phyloP scores from a whole-genome alignment of 2,329 filamentous ascomycete genomes.

The Thyridium curvatum region DNA sequence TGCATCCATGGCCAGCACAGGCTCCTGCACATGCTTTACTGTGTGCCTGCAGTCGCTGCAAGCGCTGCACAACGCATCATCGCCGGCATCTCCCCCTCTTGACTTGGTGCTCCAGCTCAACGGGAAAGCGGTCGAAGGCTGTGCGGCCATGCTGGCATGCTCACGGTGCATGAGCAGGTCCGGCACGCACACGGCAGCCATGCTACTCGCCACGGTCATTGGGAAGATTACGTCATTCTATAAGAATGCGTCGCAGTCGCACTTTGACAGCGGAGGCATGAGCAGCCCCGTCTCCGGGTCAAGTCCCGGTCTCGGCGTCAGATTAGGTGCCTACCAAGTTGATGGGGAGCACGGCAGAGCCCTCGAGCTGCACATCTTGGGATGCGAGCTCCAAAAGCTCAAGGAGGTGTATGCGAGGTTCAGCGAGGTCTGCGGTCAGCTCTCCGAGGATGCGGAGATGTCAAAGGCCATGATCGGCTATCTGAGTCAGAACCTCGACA shows the following conservation, averaged over 20 bases:
- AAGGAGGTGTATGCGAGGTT: conserved; percentile 39
- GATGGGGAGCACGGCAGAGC: conserved; percentile 38
- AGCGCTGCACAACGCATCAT: conserved; percentile 37
- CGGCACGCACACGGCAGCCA: conserved; percentile 36
- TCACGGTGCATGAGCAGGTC: conserved; percentile 34
- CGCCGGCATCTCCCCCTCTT: conserved; percentile 30
- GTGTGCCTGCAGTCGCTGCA: conserved; percentile 39
- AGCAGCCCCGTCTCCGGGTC: conserved; percentile 6
- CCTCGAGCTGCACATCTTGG: conserved; percentile 40
- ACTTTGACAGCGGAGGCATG: conserved; percentile 25
- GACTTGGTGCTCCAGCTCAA: conserved; percentile 38
- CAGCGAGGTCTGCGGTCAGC: conserved; percentile 31
- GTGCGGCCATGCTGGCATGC: conserved; percentile 39
- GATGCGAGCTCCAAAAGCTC: conserved; percentile 40
- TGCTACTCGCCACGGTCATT: conserved; percentile 44
- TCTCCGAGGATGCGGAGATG: conserved; percentile 34
- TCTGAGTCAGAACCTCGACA: conserved; percentile 34
- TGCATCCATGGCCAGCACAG: conserved; percentile 12
- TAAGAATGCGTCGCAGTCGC: conserved; percentile 30
- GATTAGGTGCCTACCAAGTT: conserved; percentile 37
- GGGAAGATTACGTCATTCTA: conserved; percentile 41
- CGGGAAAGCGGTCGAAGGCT: conserved; percentile 41
- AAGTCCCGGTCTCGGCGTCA: conserved; percentile 24
- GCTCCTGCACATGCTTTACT: conserved; percentile 39
- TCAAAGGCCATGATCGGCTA: conserved; percentile 38